Base-by-base conservation (phyloP, 139 green algal species). In the Picocystis salinarum region DNA sequence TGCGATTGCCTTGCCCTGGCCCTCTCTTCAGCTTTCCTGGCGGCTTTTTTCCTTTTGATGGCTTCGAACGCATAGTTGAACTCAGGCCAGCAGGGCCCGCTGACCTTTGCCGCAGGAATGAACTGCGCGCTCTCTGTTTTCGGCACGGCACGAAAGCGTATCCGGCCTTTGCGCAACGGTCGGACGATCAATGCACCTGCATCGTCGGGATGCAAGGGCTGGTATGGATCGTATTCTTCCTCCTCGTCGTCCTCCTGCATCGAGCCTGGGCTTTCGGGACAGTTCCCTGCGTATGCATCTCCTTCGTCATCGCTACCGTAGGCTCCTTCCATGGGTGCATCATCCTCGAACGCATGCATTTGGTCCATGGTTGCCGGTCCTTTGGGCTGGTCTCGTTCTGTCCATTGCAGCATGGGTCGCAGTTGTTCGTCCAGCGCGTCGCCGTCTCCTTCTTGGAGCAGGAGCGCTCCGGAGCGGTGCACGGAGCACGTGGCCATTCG, bases 381-480 rank as follows among this genome's bases (percentile, higher is more conserved):
- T 15, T 15, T 28, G 20, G 36, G 36, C 36, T 7, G 20, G 7
- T 9, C 9, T 10, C 36, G 36, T 7, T 10, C 9, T 23, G 7
- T 19, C 10, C 36, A 7, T 7, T 7, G 36, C 31, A 19, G 31
- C 31, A 59, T 27, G n/a, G 45, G 30, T 28, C 48, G 33, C 34
- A 74, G 54, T n/a, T 41, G 9, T 22, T 55, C 65, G 39, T 82
- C 75, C 45, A 80, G 72, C 13, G 48, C 5, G 22, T 69, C 45
- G 0, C 55, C 70, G 19, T 84, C 75, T 0, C 42, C 34, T 0
- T 34, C 19, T 34, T 91, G 74, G 12, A 91, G 69, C 45, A 91
- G 62, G 48, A 91, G 55, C 4, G 77, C 77, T 0, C 79, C 79
- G 2, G 67, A 80, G n/a, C 39, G 12, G 53, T 91, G 79, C 15